Evolutionary conservation across 805 yeast genomes (phyloP).

Genomic region (Metschnikowia sp.): DNA sequence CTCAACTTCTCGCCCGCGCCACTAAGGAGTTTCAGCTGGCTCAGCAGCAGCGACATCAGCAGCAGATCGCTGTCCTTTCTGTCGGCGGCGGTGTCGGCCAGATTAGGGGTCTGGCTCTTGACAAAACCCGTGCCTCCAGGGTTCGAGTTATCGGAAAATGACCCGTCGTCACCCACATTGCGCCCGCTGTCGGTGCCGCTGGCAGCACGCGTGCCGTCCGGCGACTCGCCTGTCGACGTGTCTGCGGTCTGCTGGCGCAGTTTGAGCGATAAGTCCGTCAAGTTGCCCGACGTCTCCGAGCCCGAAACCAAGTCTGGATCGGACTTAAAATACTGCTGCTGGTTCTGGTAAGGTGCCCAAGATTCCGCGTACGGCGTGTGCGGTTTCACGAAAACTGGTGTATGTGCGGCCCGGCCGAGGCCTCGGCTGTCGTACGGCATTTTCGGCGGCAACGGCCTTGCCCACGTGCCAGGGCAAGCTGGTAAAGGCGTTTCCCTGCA

Average conservation of each 20-base stretch:
- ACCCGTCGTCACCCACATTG: slow-evolving; percentile 8
- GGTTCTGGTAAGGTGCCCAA: slow-evolving; percentile 5
- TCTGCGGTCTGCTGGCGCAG: slow-evolving; percentile 9
- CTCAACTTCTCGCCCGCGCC: slow-evolving; percentile 13
- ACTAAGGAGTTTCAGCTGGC: not conserved
- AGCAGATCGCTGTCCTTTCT: slow-evolving; percentile 6
- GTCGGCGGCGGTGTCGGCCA: not conserved
- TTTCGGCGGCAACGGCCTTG: not conserved
- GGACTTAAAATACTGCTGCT: slow-evolving; percentile 10
- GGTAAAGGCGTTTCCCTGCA: slow-evolving; percentile 1
- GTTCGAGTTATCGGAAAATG: slow-evolving; percentile 10
- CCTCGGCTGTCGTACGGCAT: slow-evolving; percentile 10
- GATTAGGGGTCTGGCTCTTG: not conserved
- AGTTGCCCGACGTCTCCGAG: slow-evolving; percentile 15
- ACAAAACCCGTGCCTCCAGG: not conserved
- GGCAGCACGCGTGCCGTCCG: slow-evolving; percentile 3
- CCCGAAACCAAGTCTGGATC: slow-evolving; percentile 11
- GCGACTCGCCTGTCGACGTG: slow-evolving; percentile 11
- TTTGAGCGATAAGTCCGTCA: slow-evolving; percentile 16
- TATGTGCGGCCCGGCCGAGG: slow-evolving; percentile 9
- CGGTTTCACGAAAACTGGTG: not conserved
- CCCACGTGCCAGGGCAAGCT: slow-evolving; percentile 5
- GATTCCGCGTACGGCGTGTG: slow-evolving; percentile 1
- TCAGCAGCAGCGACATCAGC: not conserved
- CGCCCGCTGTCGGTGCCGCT: slow-evolving; percentile 9